Conservation (phyloP, 2,329 filamentous ascomycete species). For the Xylaria sp. region DNA sequence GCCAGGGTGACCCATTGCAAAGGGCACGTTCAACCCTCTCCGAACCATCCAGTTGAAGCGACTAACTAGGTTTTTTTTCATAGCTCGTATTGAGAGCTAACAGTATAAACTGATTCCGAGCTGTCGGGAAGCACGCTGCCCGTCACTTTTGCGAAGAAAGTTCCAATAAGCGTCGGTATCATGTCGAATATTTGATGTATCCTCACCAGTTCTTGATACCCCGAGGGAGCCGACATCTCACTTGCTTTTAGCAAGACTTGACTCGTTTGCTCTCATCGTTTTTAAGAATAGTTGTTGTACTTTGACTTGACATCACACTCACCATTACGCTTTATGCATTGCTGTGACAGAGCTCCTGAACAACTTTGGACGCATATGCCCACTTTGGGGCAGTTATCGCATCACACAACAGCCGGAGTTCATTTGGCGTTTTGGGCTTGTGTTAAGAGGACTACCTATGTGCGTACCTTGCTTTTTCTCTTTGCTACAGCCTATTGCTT, state of each 20-base stretch:
- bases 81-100: slow-evolving; percentile 51
- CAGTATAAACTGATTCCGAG: slow-evolving; percentile 46
- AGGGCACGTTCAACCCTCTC: slow-evolving; percentile 64
- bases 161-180: slow-evolving; percentile 8
- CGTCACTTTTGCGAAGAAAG: slow-evolving; percentile 5
- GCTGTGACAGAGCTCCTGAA: slow-evolving; percentile 41
- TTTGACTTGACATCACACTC: slow-evolving; percentile 40
- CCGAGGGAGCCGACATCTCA: slow-evolving; percentile 22
- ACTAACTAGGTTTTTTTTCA: slow-evolving; percentile 46
- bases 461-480: background rate
- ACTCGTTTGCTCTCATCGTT: slow-evolving; percentile 43
- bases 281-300: slow-evolving; percentile 40
- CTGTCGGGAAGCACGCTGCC: slow-evolving; percentile 12
- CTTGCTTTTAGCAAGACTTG: slow-evolving; percentile 21
- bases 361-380: slow-evolving; percentile 23
- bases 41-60: slow-evolving; percentile 50
- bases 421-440: slow-evolving; percentile 46
- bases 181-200: slow-evolving; percentile 33
- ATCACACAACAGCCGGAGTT: slow-evolving; percentile 43
- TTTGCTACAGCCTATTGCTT: slow-evolving; percentile 24
- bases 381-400: slow-evolving; percentile 34
- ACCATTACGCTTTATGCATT: slow-evolving; percentile 42
- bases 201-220: slow-evolving; percentile 41
- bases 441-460: slow-evolving; percentile 30
- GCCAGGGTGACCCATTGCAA: slow-evolving; percentile 67